Evolutionary conservation across 176 grass and related monocot species (phyloP), one percentile per base, ranked within the genome.

Genomic region (Bromus sterilis): DNA sequence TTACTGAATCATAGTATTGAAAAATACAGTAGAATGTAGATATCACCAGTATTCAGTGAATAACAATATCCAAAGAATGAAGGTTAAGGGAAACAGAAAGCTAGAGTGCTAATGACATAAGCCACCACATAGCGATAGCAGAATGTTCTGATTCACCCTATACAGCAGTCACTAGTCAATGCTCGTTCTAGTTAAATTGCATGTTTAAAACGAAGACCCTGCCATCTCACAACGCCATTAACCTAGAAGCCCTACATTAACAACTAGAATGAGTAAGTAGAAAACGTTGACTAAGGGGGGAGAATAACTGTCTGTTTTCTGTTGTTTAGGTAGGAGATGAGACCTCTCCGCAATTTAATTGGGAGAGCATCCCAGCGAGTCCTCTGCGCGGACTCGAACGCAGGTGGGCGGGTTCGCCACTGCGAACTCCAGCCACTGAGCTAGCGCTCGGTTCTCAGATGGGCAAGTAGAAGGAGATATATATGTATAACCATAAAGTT

Each of bases 11-110:
- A 44, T 44, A 30, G 24, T 29, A 30, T 46, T 71, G 55, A 39
- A 75, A 77, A 39, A 76, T 78, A n/a, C n/a, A n/a, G n/a, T n/a
- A 23, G n/a, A 82, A 77, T 44, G 26, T 62, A 85, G 18, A 33
- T 26, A 15, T 34, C 42, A 29, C 21, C 58, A 51, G 40, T 65
- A 65, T 65, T 31, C 42, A 75, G 42, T 53, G 32, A 83, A 53
- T 11, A 49, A 53, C 20, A 84, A 37, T 16, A 56, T 30, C 24
- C 41, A 65, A 28, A 62, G 6, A 75, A 76, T 30, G 6, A 75
- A 75, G 31, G 29, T 9, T 75, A 74, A 9, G 23, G 16, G 44
- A 16, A 77, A 62, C 33, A 84, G 33, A 76, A 76, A 23, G 16
- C 21, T 36, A 53, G 29, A 66, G 33, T 9, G 7, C 32, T 83